phyloP scores from a whole-genome alignment of 129 eudicot genomes.

The Lactuca saligna region DNA sequence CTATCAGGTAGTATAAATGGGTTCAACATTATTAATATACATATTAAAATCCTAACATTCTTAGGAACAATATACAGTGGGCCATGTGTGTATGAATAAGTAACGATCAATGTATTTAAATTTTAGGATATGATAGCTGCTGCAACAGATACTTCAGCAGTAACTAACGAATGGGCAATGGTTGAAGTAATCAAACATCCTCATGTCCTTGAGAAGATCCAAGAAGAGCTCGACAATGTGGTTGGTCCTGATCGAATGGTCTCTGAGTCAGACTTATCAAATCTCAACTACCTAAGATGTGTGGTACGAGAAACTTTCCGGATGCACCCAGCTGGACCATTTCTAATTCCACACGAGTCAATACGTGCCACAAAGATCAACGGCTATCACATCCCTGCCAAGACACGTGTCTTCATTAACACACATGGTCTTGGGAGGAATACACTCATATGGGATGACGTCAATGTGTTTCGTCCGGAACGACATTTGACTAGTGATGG shows the following conservation, averaged over 20 bases:
- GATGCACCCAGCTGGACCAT: conserved; percentile 97
- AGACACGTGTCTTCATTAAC: conserved; percentile 97
- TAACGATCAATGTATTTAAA: neutral
- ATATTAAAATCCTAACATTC: too few relatives aligned
- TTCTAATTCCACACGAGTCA: conserved; percentile 94
- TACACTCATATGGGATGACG: conserved; percentile 69
- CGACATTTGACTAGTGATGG: conserved; percentile 61
- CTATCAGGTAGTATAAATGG: too few relatives aligned
- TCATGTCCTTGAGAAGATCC: conserved; percentile 63
- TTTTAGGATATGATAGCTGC: conserved; percentile 97
- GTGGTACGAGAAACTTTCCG: conserved; percentile 90
- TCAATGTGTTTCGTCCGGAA: conserved; percentile 80
- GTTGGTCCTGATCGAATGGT: conserved; percentile 82
- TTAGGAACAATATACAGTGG: too few relatives aligned
- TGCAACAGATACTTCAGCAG: conserved; percentile 92
- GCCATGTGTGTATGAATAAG: too few relatives aligned
- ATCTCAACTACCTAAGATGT: conserved; percentile 72
- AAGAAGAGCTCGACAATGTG: conserved; percentile 71
- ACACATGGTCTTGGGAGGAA: conserved; percentile 84
- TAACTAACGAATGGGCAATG: conserved; percentile 98
- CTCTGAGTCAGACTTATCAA: conserved; percentile 60
- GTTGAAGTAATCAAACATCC: conserved; percentile 89
- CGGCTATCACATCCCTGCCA: conserved; percentile 77
- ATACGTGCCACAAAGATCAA: conserved; percentile 68
- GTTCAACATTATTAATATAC: too few relatives aligned